A percentile compares a stretch with the other conserved stretches of the same genome.
These are phyloP conservation scores for Pichia sp. DNA, from an alignment of 1,139 yeast genomes.

Conservation along the genomic window DNA sequence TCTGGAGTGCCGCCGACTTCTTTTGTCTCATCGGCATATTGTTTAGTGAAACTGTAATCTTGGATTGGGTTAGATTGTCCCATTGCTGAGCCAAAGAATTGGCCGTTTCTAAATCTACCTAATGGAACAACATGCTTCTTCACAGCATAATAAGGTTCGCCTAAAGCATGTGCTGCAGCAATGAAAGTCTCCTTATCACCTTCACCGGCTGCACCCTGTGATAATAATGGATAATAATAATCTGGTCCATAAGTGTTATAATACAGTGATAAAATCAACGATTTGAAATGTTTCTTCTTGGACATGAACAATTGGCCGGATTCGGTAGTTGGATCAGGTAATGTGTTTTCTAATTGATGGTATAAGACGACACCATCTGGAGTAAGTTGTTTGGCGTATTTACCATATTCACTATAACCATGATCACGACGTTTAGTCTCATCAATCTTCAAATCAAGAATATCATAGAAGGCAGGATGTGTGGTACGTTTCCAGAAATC, in stretches of 20 bases:
- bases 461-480: conserved; percentile 57
- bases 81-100: conserved; percentile 56
- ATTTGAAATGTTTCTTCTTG: conserved; percentile 61
- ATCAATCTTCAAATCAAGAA: conserved; percentile 44
- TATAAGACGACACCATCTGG: conserved; percentile 48
- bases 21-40: conserved; percentile 19
- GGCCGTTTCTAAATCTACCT: conserved; percentile 35
- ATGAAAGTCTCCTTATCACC: conserved; percentile 90
- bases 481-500: conserved; percentile 49
- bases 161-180: conserved; percentile 70
- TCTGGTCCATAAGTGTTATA: conserved; percentile 80
- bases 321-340: conserved; percentile 81
- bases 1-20: conserved; percentile 23
- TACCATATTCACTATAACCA: conserved; percentile 32
- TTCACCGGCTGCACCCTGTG: conserved; percentile 86
- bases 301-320: conserved; percentile 78
- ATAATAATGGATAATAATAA: conserved; percentile 77
- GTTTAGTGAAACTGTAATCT: conserved; percentile 41
- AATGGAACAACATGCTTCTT: conserved; percentile 36
- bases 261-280: conserved; percentile 66
- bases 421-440: conserved; percentile 31
- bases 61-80: conserved; percentile 68
- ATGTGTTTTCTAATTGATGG: conserved; percentile 66
- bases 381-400: conserved; percentile 41
- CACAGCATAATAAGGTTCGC: conserved; percentile 67